A percentile compares a stretch with the other conserved stretches of the same genome.
phyloP scores from a whole-genome alignment of 352 stramenopile genomes.

The Globisporangium irregulare region DNA sequence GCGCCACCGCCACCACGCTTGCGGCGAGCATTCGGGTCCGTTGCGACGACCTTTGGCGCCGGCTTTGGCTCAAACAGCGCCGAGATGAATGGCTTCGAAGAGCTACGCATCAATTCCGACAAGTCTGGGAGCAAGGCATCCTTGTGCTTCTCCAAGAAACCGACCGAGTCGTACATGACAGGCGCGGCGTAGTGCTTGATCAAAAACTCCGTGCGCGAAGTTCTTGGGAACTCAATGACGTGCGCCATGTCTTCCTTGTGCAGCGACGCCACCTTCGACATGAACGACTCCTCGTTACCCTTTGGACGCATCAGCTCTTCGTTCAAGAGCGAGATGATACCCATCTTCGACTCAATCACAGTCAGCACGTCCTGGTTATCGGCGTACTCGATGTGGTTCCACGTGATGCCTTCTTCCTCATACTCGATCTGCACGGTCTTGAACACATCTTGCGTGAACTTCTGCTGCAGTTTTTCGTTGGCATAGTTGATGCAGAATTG shows the following conservation, averaged over 20 bases:
- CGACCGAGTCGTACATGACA: constrained; percentile 92
- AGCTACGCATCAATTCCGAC: constrained; percentile 84
- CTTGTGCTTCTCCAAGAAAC: constrained; percentile 97
- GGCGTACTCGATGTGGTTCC: constrained; percentile 90
- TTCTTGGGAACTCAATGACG: constrained; percentile 82
- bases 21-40: constrained; percentile 31
- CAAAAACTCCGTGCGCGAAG: constrained; percentile 89
- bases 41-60: constrained; percentile 33
- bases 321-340: constrained; percentile 89
- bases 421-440: constrained; percentile 95
- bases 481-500: constrained; percentile 86
- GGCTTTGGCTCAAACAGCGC: constrained; percentile 75
- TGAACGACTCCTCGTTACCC: constrained; percentile 81
- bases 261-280: constrained; percentile 80
- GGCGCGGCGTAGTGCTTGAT: constrained; percentile 95
- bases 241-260: constrained; percentile 85
- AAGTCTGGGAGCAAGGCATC: constrained; percentile 93
- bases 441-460: constrained; percentile 90
- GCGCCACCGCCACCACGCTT: constrained; percentile 56
- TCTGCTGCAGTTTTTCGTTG: constrained; percentile 82
- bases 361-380: constrained; percentile 89
- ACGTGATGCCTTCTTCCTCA: constrained; percentile 92
- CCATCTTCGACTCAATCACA: constrained; percentile 86
- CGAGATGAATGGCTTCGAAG: constrained; percentile 63
- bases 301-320: constrained; percentile 89